Percentiles rank a stretch among this genome's conserved stretches.
These are phyloP conservation scores for Oryza officinalis DNA, from an alignment of 176 grass and related monocot genomes.

Conservation along the genomic window DNA sequence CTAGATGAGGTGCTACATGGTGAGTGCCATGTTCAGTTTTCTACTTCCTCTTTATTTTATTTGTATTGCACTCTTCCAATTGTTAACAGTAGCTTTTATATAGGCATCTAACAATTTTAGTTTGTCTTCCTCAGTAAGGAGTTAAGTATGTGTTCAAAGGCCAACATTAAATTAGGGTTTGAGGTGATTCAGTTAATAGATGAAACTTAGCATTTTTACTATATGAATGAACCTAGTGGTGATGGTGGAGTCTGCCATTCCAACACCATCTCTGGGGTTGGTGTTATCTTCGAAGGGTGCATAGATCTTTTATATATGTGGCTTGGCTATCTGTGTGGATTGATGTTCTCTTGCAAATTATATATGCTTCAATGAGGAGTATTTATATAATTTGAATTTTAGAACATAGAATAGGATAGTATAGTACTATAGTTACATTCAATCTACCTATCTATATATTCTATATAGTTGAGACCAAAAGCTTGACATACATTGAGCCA, in stretches of 20 bases:
- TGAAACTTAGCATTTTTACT: background rate
- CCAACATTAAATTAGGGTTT: constrained; percentile 2
- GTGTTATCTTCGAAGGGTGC: no score
- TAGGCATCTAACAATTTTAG: background rate
- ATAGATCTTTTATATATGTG: no score
- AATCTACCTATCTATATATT: no score
- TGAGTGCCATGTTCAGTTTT: constrained; percentile 36
- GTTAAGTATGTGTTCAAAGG: background rate
- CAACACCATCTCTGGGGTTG: no score
- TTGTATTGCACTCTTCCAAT: background rate
- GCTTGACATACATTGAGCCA: no score
- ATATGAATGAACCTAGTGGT: background rate
- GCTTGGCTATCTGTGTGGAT: no score
- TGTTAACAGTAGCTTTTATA: constrained; percentile 1
- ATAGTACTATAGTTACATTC: background rate
- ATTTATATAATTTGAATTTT: no score
- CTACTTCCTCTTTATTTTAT: background rate
- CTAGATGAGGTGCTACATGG: constrained; percentile 96
- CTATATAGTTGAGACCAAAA: no score
- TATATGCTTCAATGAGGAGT: no score
- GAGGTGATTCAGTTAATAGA: background rate
- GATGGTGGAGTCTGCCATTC: no score
- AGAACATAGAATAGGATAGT: no score
- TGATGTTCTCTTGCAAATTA: no score
- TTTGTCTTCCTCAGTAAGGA: constrained; percentile 14